These are phyloP conservation scores for Magnolia officinalis DNA, from an alignment of 164 flowering plant genomes.

Conservation along the genomic window DNA sequence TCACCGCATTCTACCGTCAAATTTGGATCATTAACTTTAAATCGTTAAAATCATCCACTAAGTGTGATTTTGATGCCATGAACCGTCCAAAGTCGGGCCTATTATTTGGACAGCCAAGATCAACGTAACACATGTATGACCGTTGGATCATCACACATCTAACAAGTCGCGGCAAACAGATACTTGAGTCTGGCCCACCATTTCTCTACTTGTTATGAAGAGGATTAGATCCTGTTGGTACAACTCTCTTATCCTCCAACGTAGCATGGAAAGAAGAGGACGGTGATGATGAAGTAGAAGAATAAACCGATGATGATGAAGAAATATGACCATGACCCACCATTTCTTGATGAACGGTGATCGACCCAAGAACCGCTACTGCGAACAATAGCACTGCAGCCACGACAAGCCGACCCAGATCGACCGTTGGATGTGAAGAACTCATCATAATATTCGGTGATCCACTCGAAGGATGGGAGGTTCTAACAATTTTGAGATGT, in stretches of 20 bases:
- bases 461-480: not conserved
- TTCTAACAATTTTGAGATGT: not conserved
- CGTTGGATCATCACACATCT: not conserved
- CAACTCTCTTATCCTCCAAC: slow-evolving; percentile 9
- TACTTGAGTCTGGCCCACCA: not conserved
- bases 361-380: not conserved
- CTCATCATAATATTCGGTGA: too few species aligned
- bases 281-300: not conserved
- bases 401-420: slow-evolving; percentile 1
- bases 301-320: not conserved
- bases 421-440: not conserved
- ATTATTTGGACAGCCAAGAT: too few species aligned
- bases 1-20: too few species aligned
- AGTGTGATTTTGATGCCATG: too few species aligned
- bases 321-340: not conserved
- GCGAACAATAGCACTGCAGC: not conserved
- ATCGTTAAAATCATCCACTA: too few species aligned
- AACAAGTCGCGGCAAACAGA: not conserved
- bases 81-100: too few species aligned
- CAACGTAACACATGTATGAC: too few species aligned
- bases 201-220: slow-evolving; percentile 16
- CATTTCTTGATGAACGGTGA: slow-evolving; percentile 2
- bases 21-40: too few species aligned
- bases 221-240: slow-evolving; percentile 14
- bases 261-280: slow-evolving; percentile 1